Evolutionary conservation across 306 rosid genomes (phyloP).

Genomic region (Alnus glutinosa): DNA sequence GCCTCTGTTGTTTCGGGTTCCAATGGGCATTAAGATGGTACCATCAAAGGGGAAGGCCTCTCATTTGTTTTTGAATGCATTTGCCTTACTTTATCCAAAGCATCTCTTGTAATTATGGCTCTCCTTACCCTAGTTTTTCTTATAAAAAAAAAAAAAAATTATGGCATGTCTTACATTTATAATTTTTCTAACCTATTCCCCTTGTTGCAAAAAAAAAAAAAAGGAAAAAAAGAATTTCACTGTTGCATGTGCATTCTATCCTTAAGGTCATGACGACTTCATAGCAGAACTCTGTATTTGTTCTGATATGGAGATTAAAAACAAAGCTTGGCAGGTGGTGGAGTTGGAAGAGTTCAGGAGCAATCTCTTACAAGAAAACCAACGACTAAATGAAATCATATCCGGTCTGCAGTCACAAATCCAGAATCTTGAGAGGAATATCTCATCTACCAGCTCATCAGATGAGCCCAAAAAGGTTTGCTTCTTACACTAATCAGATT

Average conservation of each 20-base stretch:
- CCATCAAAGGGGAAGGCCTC: not conserved
- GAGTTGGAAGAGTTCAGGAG: conserved; percentile 68
- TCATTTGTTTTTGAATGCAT: not conserved
- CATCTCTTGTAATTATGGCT: not conserved
- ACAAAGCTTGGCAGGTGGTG: conserved; percentile 88
- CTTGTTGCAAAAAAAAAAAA: not conserved
- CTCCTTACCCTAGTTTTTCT: too few species aligned
- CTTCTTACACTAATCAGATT: conserved; percentile 5
- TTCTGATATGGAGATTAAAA: conserved; percentile 87
- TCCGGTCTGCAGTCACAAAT: conserved; percentile 64
- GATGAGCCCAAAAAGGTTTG: conserved; percentile 62
- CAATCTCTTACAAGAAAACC: conserved; percentile 64
- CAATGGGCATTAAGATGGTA: not conserved
- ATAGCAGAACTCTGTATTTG: conserved; percentile 39
- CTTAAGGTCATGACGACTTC: conserved; percentile 33
- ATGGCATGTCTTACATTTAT: not conserved
- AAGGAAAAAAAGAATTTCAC: conserved; percentile 8
- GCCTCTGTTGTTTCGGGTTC: not conserved
- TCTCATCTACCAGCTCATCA: conserved; percentile 40
- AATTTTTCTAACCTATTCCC: not conserved
- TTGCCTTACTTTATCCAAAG: not conserved
- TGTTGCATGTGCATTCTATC: conserved; percentile 28
- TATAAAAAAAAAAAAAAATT: not conserved
- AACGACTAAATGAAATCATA: conserved; percentile 53
- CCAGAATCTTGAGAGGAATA: conserved; percentile 50